Conservation (phyloP, 2,329 filamentous ascomycete genomes). For the Ceratocystis huliohia region DNA sequence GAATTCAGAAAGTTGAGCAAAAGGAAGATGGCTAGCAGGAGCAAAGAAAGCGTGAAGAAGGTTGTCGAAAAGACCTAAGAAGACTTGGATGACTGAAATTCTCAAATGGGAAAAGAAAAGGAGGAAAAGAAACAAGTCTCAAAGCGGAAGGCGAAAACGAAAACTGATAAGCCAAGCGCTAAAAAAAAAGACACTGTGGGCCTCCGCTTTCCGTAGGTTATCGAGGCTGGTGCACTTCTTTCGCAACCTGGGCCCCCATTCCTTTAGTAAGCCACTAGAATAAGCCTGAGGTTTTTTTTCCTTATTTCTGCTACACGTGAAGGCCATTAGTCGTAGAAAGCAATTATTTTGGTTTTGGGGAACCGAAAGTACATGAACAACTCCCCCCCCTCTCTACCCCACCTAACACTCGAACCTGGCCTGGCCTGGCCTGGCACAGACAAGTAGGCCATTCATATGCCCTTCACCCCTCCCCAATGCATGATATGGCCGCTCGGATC, state of each 20-base stretch:
- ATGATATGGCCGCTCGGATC: background rate
- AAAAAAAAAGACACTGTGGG: conserved; percentile 7
- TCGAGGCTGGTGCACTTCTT: conserved; percentile 8
- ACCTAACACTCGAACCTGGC: background rate
- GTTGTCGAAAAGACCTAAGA: background rate
- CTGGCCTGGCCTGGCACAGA: background rate
- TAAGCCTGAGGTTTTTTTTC: background rate
- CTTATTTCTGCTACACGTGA: background rate
- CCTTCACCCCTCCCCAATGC: background rate
- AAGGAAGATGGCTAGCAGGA: background rate
- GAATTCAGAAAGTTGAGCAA: background rate
- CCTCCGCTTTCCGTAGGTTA: conserved; percentile 17
- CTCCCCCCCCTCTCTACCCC: background rate
- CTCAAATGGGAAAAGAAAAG: background rate
- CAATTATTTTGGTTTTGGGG: background rate
- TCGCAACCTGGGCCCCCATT: background rate
- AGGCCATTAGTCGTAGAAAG: background rate
- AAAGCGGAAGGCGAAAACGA: background rate
- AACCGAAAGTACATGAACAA: background rate
- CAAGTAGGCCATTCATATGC: background rate
- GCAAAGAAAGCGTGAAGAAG: conserved; percentile 2
- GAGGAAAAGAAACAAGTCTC: background rate
- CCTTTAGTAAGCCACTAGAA: background rate
- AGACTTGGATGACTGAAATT: background rate
- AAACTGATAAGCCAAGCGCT: conserved; percentile 3